phyloP scores from a whole-genome alignment of 179 eudicot species.

The Silene noctiflora region DNA sequence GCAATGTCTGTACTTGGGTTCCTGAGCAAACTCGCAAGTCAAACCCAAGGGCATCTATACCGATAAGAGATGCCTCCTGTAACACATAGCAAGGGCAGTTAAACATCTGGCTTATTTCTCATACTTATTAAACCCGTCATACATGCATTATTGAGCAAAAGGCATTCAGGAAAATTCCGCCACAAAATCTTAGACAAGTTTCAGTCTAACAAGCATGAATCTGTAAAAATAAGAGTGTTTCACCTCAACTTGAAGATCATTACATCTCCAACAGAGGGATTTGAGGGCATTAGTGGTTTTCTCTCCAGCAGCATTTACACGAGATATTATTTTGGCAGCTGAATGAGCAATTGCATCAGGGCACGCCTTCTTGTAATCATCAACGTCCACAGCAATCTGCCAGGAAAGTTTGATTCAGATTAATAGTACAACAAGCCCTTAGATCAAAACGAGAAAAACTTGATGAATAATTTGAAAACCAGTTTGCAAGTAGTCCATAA shows the following conservation, averaged over 20 bases:
- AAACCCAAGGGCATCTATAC: constrained; percentile 82
- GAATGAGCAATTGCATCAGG: constrained; percentile 96
- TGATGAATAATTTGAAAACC: no score
- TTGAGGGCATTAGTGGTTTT: constrained; percentile 79
- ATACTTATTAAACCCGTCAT: neutral
- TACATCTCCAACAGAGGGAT: constrained; percentile 88
- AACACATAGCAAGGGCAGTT: constrained; percentile 21
- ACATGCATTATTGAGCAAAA: neutral
- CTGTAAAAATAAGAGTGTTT: neutral
- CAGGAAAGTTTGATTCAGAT: constrained; percentile 18
- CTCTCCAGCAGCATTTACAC: constrained; percentile 86
- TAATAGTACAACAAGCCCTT: no score
- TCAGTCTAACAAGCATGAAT: neutral
- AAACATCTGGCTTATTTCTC: neutral
- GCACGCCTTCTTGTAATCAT: constrained; percentile 66
- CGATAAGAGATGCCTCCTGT: constrained; percentile 81
- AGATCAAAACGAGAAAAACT: no score
- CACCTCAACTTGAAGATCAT: constrained; percentile 89
- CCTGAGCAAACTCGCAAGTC: constrained; percentile 91
- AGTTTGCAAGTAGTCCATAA: no score
- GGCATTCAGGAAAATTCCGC: neutral
- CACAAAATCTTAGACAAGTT: no score
- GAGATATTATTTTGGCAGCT: constrained; percentile 77
- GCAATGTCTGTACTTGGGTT: constrained; percentile 78
- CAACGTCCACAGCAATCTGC: constrained; percentile 75